Conservation (phyloP, 345 rosid genomes). For the Populus ilicifolia region DNA sequence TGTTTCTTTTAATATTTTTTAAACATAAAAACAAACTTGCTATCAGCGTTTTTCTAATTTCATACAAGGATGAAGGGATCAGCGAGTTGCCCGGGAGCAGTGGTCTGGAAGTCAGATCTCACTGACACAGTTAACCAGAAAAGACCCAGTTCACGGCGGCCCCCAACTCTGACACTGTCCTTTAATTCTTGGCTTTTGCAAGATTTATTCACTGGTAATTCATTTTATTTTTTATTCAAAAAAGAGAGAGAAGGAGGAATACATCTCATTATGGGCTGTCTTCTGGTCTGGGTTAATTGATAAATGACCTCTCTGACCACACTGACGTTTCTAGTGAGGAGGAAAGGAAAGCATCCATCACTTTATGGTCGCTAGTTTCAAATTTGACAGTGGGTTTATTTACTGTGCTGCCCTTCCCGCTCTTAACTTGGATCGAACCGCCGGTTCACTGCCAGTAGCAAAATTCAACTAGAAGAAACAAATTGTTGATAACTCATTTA, state of each 20-base stretch:
- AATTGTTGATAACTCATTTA: too few relatives aligned
- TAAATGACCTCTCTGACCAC: neutral
- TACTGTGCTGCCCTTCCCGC: neutral
- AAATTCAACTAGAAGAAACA: too few relatives aligned
- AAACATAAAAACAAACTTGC: too few relatives aligned
- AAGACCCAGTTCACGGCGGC: constrained; percentile 25
- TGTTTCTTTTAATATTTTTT: too few relatives aligned
- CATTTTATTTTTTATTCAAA: too few relatives aligned
- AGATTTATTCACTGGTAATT: neutral
- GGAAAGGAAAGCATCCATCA: neutral
- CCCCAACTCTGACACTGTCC: constrained; percentile 22
- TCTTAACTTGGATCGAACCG: too few relatives aligned
- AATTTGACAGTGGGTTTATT: neutral
- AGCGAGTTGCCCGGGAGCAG: constrained; percentile 27
- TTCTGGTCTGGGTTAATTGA: constrained; percentile 11
- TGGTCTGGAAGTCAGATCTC: constrained; percentile 21
- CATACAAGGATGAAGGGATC: neutral
- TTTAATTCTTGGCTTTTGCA: too few relatives aligned
- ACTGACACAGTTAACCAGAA: neutral
- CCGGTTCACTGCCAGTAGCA: too few relatives aligned
- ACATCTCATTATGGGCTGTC: constrained; percentile 12
- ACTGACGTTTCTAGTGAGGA: neutral
- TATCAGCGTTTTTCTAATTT: neutral
- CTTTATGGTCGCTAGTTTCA: neutral
- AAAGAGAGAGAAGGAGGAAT: too few relatives aligned